Evolutionary conservation across 75 land plant species (phyloP).

Genomic region (Sequoiadendron giganteum): DNA sequence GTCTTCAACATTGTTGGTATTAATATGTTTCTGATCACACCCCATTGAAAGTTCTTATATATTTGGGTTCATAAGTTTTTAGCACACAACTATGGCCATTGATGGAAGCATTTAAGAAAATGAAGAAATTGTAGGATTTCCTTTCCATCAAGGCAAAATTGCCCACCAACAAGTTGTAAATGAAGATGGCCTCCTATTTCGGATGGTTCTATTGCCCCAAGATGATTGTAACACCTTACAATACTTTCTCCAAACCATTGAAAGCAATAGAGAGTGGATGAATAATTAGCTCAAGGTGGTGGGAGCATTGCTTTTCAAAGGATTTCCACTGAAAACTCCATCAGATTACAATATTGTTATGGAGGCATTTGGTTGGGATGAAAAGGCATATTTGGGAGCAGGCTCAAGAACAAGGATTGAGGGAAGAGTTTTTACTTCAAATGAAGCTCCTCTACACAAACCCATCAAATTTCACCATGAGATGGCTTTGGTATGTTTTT

Average conservation of each 20-base stretch:
- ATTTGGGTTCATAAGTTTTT: too few species aligned
- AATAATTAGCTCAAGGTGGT: slow-evolving; percentile 16
- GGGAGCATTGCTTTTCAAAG: slow-evolving; percentile 34
- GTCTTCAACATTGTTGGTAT: too few species aligned
- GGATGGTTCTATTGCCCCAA: not conserved
- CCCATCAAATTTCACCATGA: slow-evolving; percentile 50
- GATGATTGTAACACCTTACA: not conserved
- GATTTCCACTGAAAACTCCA: not conserved
- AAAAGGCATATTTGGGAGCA: slow-evolving; percentile 26
- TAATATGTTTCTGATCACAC: too few species aligned
- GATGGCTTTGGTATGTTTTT: not conserved
- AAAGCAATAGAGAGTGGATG: slow-evolving; percentile 19
- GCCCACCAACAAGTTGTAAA: not conserved
- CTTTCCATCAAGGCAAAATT: not conserved
- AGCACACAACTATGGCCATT: too few species aligned
- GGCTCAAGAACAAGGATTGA: slow-evolving; percentile 24
- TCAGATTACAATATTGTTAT: slow-evolving; percentile 31
- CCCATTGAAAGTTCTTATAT: too few species aligned
- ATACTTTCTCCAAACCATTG: not conserved
- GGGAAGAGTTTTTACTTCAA: slow-evolving; percentile 37
- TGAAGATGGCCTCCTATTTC: not conserved
- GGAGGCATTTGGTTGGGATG: slow-evolving; percentile 42
- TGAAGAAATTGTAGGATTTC: not conserved
- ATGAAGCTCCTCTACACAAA: slow-evolving; percentile 28
- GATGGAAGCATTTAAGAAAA: not conserved